Evolutionary conservation across 2,329 filamentous ascomycete genomes (phyloP).

Genomic region (Hypocreales sp.): DNA sequence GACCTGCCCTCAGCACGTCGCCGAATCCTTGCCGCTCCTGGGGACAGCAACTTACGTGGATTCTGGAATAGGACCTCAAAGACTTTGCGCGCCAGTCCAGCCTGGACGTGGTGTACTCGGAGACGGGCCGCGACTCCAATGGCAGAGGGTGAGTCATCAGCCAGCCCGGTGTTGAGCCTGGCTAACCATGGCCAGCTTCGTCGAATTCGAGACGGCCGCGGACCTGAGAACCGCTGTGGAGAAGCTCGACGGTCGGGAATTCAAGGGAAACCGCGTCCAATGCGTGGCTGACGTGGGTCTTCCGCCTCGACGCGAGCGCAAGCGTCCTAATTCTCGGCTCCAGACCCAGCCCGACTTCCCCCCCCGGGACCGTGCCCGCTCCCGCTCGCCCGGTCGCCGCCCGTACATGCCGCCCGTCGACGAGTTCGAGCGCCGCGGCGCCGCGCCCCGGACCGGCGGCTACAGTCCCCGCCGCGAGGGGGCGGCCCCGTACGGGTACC

Average conservation of each 20-base stretch:
- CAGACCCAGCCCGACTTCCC: slow-evolving; percentile 69
- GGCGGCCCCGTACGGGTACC: slow-evolving; percentile 54
- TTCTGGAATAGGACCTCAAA: slow-evolving; percentile 89
- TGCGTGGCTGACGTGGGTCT: slow-evolving; percentile 71
- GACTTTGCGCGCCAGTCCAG: slow-evolving; percentile 96
- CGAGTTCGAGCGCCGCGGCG: slow-evolving; percentile 72
- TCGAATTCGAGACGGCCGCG: slow-evolving; percentile 88
- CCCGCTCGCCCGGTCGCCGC: slow-evolving; percentile 54
- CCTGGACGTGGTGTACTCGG: slow-evolving; percentile 94
- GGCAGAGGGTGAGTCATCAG: slow-evolving; percentile 63
- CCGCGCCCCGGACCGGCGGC: slow-evolving; percentile 52
- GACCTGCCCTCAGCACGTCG: slow-evolving; percentile 12
- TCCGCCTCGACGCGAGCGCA: no score
- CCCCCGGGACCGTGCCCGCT: slow-evolving; percentile 54
- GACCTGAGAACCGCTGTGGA: slow-evolving; percentile 86
- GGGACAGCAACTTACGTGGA: slow-evolving; percentile 67
- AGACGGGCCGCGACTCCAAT: slow-evolving; percentile 83
- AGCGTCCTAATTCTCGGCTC: no score
- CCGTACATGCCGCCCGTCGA: slow-evolving; percentile 56
- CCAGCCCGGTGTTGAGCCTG: background rate
- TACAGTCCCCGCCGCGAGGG: slow-evolving; percentile 65
- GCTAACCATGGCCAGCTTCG: slow-evolving; percentile 48
- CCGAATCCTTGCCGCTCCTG: slow-evolving; percentile 21
- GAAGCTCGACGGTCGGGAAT: slow-evolving; percentile 84
- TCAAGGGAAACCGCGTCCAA: slow-evolving; percentile 76